phyloP scores from a whole-genome alignment of 768 basidiomycete species.

The Amanita pallidorosea region DNA sequence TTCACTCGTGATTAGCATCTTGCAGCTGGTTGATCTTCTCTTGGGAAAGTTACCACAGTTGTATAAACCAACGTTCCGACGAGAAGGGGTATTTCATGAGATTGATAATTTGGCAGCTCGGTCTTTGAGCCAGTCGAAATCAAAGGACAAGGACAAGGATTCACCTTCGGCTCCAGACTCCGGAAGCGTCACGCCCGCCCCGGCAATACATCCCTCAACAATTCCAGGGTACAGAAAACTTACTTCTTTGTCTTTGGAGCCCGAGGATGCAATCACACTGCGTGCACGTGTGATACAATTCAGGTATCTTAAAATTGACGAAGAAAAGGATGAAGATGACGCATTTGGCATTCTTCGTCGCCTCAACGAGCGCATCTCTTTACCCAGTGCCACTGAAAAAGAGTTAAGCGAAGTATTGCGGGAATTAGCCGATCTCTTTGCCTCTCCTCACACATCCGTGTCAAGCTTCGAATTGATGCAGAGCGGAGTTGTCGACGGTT shows the following conservation, averaged over 20 bases:
- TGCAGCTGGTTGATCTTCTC: conserved; percentile 90
- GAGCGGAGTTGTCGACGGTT: conserved; percentile 83
- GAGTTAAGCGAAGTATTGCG: conserved; percentile 50
- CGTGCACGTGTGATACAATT: conserved; percentile 87
- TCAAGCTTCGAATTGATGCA: conserved; percentile 95
- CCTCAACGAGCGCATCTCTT: conserved; percentile 56
- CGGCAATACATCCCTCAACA: conserved; percentile 24
- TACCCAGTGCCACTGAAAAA: conserved; percentile 46
- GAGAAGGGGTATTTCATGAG: conserved; percentile 96
- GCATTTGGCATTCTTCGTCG: conserved; percentile 53
- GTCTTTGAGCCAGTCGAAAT: conserved; percentile 36
- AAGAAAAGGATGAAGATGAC: conserved; percentile 45
- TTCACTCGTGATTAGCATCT: conserved; percentile 73
- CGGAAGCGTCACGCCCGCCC: conserved; percentile 21
- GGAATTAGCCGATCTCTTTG: conserved; percentile 74
- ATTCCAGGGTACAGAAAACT: conserved; percentile 62
- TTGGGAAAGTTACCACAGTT: conserved; percentile 73
- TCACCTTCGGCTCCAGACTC: conserved; percentile 31
- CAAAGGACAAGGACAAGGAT: conserved; percentile 40
- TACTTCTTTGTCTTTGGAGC: conserved; percentile 60
- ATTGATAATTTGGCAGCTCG: conserved; percentile 69
- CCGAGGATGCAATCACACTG: conserved; percentile 85
- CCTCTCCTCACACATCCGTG: conserved; percentile 64
- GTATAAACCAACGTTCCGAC: conserved; percentile 82
- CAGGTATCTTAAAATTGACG: conserved; percentile 57